Base-by-base conservation (phyloP, 176 grass and related monocot genomes). In the Carex kokanica region DNA sequence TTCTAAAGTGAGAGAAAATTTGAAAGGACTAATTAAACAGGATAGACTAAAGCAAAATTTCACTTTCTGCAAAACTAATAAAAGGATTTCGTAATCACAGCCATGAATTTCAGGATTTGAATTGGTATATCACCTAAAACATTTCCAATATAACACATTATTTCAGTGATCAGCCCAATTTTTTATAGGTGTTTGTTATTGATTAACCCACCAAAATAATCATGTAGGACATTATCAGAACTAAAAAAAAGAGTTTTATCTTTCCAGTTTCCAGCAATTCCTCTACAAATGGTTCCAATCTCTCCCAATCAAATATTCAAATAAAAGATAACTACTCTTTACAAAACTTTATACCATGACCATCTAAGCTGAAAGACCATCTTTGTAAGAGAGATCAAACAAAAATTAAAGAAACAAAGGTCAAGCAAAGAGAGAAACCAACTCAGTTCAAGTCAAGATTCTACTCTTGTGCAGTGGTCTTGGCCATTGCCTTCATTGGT, bases 291-390 rank as follows among this genome's bases (percentile, higher is more conserved):
- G 34, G 27, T 80, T 8, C 29, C 24, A 77, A 55, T 77, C 24
- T 49, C 49, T 32, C 23, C 12, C 70, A 55, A 32, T 45, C 60
- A 65, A 54, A 82, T 82, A 55, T 45, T 80, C 60, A 65, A 54
- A 82, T 82, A 82, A 32, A 82, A 82, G 32, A 47, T 17, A 53
- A 82, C 80, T 66, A 82, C 5, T 63, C 63, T 82, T 67, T 82
- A 82, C 80, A 82, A 82, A 67, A 82, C 8, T 82, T 66, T 47
- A 82, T 82, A 52, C 41, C 80, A 82, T 32, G 41, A 54, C 20
- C 80, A 51, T 18, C 47, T 51, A 55, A 51, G 13, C 41, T 25
- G 59, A 61, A 80, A 67, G 6, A 64, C 24, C 61, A 82, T 51
- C 24, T 53, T 23, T 66, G 20, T 54, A 64, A 82, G 5, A 74